A percentile compares a stretch with the other conserved stretches of the same genome.
These are phyloP conservation scores for Colletotrichum neosansevieriae DNA, from an alignment of 2,329 filamentous ascomycete genomes.

Conservation along the genomic window DNA sequence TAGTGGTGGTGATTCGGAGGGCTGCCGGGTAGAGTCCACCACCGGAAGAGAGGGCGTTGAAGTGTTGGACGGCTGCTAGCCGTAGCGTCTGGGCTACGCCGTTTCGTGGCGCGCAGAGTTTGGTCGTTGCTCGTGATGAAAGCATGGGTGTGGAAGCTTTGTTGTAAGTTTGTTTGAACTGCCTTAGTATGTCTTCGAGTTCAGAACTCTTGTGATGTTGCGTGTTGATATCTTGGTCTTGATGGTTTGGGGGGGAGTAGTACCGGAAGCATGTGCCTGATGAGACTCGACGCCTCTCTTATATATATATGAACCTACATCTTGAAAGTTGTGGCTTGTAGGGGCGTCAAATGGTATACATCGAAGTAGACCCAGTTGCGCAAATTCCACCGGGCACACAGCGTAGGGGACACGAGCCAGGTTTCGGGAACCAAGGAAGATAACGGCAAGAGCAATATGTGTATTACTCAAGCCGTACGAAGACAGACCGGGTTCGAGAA, in stretches of 20 bases:
- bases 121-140: constrained; percentile 44
- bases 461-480: constrained; percentile 28
- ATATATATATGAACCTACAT: constrained; percentile 31
- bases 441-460: neutral
- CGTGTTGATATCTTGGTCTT: neutral
- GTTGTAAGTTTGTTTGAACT: neutral
- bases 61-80: constrained; percentile 38
- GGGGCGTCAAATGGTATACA: constrained; percentile 14
- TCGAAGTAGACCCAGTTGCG: neutral
- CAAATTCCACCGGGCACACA: too few relatives aligned
- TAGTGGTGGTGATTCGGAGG: constrained; percentile 46
- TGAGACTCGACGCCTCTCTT: constrained; percentile 16
- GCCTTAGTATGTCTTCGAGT: neutral
- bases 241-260: constrained; percentile 1
- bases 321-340: neutral
- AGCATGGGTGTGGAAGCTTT: constrained; percentile 44
- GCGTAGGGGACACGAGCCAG: neutral
- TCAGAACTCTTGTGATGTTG: neutral
- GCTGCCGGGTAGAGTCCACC: constrained; percentile 40
- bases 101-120: constrained; percentile 45
- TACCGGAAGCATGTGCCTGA: constrained; percentile 6
- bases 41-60: constrained; percentile 28
- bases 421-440: neutral
- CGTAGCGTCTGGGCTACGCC: constrained; percentile 44
- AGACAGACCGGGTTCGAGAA: constrained; percentile 31